These are phyloP conservation scores for Senecio squalidus DNA, from an alignment of 140 eudicot genomes.

Conservation along the genomic window DNA sequence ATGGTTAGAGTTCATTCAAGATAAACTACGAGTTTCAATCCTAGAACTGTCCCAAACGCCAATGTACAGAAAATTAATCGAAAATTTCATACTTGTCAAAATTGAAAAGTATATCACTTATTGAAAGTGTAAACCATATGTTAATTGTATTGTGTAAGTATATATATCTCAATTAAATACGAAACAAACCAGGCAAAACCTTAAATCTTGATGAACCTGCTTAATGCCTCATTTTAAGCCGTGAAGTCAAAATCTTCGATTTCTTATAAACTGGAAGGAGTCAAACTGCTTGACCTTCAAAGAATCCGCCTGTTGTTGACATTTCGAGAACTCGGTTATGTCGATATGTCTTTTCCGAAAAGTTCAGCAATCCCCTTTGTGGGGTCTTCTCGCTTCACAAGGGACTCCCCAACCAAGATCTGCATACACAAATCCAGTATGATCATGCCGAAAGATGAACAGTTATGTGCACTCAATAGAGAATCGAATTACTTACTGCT, in stretches of 20 bases:
- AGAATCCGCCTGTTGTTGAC: not conserved
- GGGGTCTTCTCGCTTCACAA: slow-evolving; percentile 77
- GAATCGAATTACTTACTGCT: slow-evolving; percentile 52
- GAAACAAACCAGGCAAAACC: not conserved
- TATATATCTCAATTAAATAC: not conserved
- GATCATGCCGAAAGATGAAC: not conserved
- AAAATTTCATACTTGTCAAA: not conserved
- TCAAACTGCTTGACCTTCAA: slow-evolving; percentile 3
- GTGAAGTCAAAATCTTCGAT: not conserved
- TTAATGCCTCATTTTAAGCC: not conserved
- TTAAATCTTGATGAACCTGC: slow-evolving; percentile 9
- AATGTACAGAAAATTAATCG: not conserved
- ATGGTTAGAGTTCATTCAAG: not conserved
- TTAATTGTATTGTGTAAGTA: no score
- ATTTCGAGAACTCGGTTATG: slow-evolving; percentile 5
- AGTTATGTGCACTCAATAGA: slow-evolving; percentile 2
- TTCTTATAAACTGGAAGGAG: not conserved
- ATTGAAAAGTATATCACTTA: slow-evolving; percentile 4
- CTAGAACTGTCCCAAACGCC: not conserved
- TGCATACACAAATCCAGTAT: no score
- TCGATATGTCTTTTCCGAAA: slow-evolving; percentile 73
- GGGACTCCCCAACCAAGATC: slow-evolving; percentile 92
- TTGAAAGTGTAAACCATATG: slow-evolving; percentile 2
- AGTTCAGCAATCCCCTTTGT: slow-evolving; percentile 59
- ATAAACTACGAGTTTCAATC: not conserved